Base-by-base conservation (phyloP, 306 rosid species). In the Cicer pinnatifidum region DNA sequence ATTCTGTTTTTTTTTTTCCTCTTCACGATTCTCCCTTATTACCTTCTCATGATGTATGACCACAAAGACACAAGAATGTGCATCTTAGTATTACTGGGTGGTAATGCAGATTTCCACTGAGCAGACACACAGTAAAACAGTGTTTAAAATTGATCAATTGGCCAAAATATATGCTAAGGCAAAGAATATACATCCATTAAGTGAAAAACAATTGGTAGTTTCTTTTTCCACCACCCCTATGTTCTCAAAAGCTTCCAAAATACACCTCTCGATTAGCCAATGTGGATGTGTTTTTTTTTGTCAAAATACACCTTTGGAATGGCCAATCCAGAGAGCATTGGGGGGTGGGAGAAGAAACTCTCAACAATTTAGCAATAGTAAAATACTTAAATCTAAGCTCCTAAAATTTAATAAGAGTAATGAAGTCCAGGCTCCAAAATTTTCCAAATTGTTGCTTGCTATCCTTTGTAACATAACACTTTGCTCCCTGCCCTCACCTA, bases 161-260 rank as follows among this genome's bases (percentile, higher is more conserved):
- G 47, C 57, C 68, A 37, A 52, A 20, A 10, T 54, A 43, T 53
- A 69, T 75, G 44, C 8, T 54, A 69, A 69, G 46, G 47, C 35
- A 62, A 70, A 81, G 76, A 76, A 70, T 64, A 71, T 81, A 71
- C 81, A 71, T 64, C 52, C 63, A 69, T 74, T 51, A 64, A n/a
- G 12, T 68, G 52, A 75, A 45, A 12, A 68, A 17, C 23, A 28
- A 28, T 28, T 28, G 4, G 35, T 28, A 28, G 35, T 28, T 28
- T 28, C 35, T 28, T 28, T 28, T 28, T 28, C 35, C 35, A 28
- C 35, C 35, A 0, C 35, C 35, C 35, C 35, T 28, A 28, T 28
- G 35, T 28, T 28, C 35, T 28, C 5, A 28, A 28, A 28, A 28
- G 35, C 35, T 4, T 28, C 35, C 35, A 28, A 28, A 28, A 28